Percentiles rank a stretch among this genome's conserved stretches.
Evolutionary conservation across 164 flowering plant species (phyloP).

Genomic region (Tinospora cordifolia): DNA sequence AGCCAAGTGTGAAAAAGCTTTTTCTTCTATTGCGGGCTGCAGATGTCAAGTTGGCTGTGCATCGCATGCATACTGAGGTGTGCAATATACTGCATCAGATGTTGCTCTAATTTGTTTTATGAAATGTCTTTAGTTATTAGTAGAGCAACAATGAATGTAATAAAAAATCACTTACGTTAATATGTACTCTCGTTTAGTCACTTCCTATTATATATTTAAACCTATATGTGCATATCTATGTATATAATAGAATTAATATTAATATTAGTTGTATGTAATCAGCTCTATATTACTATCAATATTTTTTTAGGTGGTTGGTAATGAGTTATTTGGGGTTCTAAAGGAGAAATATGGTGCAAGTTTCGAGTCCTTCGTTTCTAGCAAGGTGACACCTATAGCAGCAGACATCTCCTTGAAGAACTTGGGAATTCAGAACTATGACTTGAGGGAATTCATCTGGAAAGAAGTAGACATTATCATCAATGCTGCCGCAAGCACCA

Average conservation of each 20-base stretch:
- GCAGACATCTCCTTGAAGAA: conserved; percentile 43
- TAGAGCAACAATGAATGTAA: too few species aligned
- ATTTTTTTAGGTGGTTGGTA: conserved; percentile 36
- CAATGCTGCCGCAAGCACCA: conserved; percentile 57
- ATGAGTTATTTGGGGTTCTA: conserved; percentile 52
- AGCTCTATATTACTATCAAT: too few species aligned
- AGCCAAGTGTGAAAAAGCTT: conserved; percentile 53
- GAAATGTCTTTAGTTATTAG: too few species aligned
- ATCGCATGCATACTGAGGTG: conserved; percentile 52
- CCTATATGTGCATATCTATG: too few species aligned
- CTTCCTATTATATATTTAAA: too few species aligned
- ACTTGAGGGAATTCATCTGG: conserved; percentile 35
- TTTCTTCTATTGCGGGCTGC: conserved; percentile 53
- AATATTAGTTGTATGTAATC: too few species aligned
- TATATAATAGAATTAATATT: too few species aligned
- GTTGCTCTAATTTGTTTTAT: too few species aligned
- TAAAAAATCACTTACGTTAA: too few species aligned
- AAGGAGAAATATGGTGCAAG: conserved; percentile 33
- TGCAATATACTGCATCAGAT: not conserved
- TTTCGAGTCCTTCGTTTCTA: conserved; percentile 28
- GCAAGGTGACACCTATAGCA: conserved; percentile 32
- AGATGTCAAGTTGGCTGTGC: conserved; percentile 33
- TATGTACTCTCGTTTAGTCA: too few species aligned
- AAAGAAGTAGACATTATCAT: conserved; percentile 36
- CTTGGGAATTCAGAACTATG: conserved; percentile 36